Evolutionary conservation across 2,329 filamentous ascomycete species (phyloP), one percentile per base, ranked within the genome.

Genomic region (Pseudogymnoascus sp.): DNA sequence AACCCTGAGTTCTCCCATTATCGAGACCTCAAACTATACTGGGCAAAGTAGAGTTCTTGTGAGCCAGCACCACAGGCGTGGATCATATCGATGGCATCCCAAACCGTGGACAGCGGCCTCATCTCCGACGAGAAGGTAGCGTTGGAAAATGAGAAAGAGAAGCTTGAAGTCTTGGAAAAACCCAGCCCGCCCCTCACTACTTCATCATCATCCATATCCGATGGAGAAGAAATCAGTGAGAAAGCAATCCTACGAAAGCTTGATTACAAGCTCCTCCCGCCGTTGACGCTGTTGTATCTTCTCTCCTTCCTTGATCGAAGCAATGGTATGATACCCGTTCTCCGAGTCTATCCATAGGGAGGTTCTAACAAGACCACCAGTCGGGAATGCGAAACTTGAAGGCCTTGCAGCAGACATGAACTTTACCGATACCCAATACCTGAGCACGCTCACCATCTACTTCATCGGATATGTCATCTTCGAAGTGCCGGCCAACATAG

Each of bases 361-460:
- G 12, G 28, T n/a, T 18, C 31, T 62, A 16, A 34, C 5, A 53
- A 14, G 6, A 71, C 75, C 64, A 72, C 70, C 28, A 88, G 82
- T 85, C 18, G 82, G 82, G 23, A 86, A 86, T 66, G 84, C 83
- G 0, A 77, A 78, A 59, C 79, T 86, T 16, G 82, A 85, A 66
- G 83, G 83, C 28, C 76, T 86, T 56, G 72, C 81, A 0, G 72
- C 70, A 3, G 82, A 85, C 67, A 66, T 85, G 3, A 62, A 79
- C 53, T 84, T 84, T 75, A 80, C 80, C 25, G 84, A 82, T 0
- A 82, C 87, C 53, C 79, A 88, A 67, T 89, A 90, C 63, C 76
- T 89, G 0, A 86, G 83, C 0, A 84, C 85, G 1, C 70, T 89
- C 42, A 89, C 86, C 0, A 72, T 89, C 0, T 90, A 88, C 72